These are phyloP conservation scores for Fragaria ananassa DNA, from an alignment of 306 rosid species.

Conservation along the genomic window DNA sequence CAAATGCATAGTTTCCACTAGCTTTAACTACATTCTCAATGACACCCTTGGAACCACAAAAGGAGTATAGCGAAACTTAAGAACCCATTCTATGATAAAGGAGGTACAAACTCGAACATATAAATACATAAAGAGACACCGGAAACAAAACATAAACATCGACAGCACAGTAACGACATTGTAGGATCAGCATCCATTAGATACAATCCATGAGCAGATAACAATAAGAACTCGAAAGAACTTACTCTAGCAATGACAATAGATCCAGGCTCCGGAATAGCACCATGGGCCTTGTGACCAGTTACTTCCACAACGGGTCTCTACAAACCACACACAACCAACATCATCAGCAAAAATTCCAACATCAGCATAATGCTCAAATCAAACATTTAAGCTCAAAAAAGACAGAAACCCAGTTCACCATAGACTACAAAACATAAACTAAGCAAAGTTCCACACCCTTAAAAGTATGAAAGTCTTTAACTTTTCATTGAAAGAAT, in stretches of 20 bases:
- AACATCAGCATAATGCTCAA: not conserved
- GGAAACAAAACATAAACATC: not conserved
- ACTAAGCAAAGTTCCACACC: not conserved
- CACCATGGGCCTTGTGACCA: constrained; percentile 86
- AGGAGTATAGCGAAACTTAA: not conserved
- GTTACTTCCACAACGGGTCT: constrained; percentile 75
- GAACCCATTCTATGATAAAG: not conserved
- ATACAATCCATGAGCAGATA: not conserved
- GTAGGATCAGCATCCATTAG: not conserved
- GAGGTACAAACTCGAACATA: not conserved
- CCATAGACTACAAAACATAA: not conserved
- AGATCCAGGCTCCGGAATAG: constrained; percentile 81
- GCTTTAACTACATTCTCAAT: not conserved
- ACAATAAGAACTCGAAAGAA: not conserved
- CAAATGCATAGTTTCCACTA: not conserved
- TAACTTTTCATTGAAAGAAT: not conserved
- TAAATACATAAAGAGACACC: not conserved
- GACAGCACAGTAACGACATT: not conserved
- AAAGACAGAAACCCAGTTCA: not conserved
- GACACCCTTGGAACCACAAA: not conserved
- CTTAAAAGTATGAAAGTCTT: not conserved
- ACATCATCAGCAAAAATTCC: not conserved
- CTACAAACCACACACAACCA: constrained; percentile 32
- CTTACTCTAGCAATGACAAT: constrained; percentile 74
- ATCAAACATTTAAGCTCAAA: not conserved